Percentiles rank a stretch among this genome's conserved stretches.
These are phyloP conservation scores for Persicaria maculosa DNA, from an alignment of 148 eudicot genomes.

Conservation along the genomic window DNA sequence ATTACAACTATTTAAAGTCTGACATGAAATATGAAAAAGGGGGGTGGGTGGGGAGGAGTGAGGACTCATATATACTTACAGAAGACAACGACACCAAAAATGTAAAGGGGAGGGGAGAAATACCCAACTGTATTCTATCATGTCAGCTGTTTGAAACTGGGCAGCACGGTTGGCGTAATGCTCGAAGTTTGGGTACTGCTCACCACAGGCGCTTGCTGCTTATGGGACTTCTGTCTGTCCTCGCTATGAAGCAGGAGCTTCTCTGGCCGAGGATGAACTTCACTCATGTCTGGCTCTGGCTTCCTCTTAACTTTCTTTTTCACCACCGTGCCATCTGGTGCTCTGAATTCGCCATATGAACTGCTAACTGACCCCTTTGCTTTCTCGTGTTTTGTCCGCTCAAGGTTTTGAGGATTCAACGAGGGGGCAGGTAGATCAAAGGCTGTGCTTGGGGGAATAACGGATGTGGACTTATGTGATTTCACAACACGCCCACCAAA, in stretches of 20 bases:
- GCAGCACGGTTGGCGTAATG: background rate
- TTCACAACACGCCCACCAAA: slow-evolving; percentile 2
- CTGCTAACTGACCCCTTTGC: slow-evolving; percentile 2
- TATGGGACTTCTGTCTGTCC: slow-evolving; percentile 6
- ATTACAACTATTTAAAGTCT: background rate
- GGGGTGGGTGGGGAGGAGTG: too few relatives aligned
- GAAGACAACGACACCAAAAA: background rate
- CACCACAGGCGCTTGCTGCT: slow-evolving; percentile 1
- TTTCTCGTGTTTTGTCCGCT: slow-evolving; percentile 12
- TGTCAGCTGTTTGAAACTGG: slow-evolving; percentile 3
- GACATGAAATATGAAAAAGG: background rate
- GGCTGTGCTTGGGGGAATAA: background rate
- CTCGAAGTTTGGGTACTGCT: background rate
- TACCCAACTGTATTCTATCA: background rate
- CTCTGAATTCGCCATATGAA: background rate
- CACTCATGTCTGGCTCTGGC: background rate
- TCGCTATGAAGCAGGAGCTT: background rate
- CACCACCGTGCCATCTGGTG: slow-evolving; percentile 4
- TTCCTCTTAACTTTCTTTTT: slow-evolving; percentile 15
- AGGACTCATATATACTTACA: background rate
- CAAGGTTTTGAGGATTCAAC: background rate
- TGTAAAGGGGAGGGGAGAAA: background rate
- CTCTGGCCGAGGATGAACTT: background rate
- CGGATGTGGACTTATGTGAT: slow-evolving; percentile 5
- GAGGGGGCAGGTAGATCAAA: background rate